A percentile compares a stretch with the other conserved stretches of the same genome.
Conservation (phyloP, 305 asterid genomes). For the Fraxinus platypoda region DNA sequence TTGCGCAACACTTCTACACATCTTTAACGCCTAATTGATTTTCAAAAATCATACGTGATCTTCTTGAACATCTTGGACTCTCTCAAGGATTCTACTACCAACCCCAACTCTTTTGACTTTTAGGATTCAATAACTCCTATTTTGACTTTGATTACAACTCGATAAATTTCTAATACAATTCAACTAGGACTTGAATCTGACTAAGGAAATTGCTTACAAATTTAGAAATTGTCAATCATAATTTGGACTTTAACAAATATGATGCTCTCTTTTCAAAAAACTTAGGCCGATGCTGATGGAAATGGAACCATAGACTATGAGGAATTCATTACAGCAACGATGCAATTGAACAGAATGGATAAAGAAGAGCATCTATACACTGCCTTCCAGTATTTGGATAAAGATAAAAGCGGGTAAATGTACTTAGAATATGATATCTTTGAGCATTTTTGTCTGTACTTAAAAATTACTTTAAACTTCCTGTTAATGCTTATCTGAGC, state of each 20-base stretch:
- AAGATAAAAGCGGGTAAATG: slow-evolving; percentile 87
- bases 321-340: slow-evolving; percentile 97
- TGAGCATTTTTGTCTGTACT: background rate
- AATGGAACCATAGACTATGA: slow-evolving; percentile 94
- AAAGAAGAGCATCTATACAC: slow-evolving; percentile 97
- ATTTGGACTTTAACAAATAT: background rate
- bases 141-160: too few species aligned
- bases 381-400: slow-evolving; percentile 95
- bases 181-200: too few species aligned
- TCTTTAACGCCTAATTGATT: too few species aligned
- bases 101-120: too few species aligned
- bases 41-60: too few species aligned
- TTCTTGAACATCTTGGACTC: too few species aligned
- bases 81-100: too few species aligned
- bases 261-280: background rate
- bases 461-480: background rate
- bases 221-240: too few species aligned
- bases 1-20: too few species aligned
- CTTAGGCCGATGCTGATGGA: slow-evolving; percentile 95
- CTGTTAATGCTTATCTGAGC: background rate
- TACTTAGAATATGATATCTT: background rate
- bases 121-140: too few species aligned
- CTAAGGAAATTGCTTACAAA: too few species aligned
- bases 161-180: too few species aligned
- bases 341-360: slow-evolving; percentile 97